phyloP scores from a whole-genome alignment of 768 basidiomycete species.

The Trametes cingulata region DNA sequence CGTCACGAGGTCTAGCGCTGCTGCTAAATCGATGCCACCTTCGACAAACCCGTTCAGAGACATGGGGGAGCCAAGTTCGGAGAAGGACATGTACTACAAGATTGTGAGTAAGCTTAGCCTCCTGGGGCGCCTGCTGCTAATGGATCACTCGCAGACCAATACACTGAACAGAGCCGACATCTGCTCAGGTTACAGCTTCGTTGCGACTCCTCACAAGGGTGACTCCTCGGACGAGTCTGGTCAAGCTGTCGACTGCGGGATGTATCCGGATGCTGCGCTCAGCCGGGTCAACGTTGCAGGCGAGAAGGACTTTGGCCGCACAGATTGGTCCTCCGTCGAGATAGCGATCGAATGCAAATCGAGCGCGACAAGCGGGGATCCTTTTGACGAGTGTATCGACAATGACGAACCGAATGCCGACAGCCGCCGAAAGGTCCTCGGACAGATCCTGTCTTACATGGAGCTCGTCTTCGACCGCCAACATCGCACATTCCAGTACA shows the following conservation, averaged over 20 bases:
- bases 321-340: constrained; percentile 3
- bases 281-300: background rate
- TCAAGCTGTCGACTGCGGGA: background rate
- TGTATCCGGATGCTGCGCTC: background rate
- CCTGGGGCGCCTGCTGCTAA: no score
- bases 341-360: constrained; percentile 10
- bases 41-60: no score
- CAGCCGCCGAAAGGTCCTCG: background rate
- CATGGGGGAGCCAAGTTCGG: no score
- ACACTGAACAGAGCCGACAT: background rate
- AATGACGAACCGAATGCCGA: background rate
- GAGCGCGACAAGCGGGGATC: background rate
- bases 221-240: background rate
- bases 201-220: background rate
- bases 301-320: background rate
- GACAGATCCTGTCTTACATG: constrained; percentile 1
- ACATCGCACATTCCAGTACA: constrained; percentile 1
- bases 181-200: background rate
- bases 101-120: no score
- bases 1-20: no score
- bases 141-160: background rate
- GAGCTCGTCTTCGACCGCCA: background rate
- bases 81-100: no score
- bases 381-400: background rate
- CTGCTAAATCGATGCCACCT: no score